phyloP scores from a whole-genome alignment of 805 yeast species.

The Barnettozyma vustinii region DNA sequence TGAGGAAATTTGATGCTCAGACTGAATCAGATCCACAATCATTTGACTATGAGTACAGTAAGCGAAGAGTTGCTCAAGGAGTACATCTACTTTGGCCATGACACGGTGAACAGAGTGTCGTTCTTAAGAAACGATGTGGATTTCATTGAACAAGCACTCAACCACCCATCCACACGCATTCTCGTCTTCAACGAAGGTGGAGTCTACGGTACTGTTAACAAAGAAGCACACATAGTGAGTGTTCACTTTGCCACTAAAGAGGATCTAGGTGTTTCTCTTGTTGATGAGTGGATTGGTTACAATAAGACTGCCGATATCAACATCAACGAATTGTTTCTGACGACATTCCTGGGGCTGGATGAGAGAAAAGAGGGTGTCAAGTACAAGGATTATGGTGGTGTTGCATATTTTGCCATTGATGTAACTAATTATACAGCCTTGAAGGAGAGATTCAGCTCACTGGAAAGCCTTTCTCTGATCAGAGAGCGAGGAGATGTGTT shows the following conservation, averaged over 20 bases:
- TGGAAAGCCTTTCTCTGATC: background rate
- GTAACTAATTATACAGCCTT: conserved; percentile 21
- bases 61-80: conserved; percentile 4
- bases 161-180: conserved; percentile 37
- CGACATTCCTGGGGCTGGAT: conserved; percentile 47
- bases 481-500: conserved; percentile 17
- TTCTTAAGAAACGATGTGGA: conserved; percentile 47
- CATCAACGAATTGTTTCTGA: conserved; percentile 31
- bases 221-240: background rate
- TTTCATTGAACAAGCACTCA: conserved; percentile 38
- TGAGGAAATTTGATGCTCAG: background rate
- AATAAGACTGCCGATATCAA: conserved; percentile 10
- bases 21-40: conserved; percentile 1
- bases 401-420: conserved; percentile 63
- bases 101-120: conserved; percentile 51
- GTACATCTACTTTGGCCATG: conserved; percentile 39
- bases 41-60: conserved; percentile 2
- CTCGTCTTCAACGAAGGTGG: conserved; percentile 30
- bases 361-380: conserved; percentile 31
- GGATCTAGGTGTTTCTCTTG: conserved; percentile 5
- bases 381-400: conserved; percentile 48
- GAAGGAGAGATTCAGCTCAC: background rate
- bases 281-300: conserved; percentile 14
- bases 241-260: conserved; percentile 14
- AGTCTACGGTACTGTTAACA: conserved; percentile 11